Evolutionary conservation across 1,139 yeast genomes (phyloP), one percentile per base, ranked within the genome.

Genomic region (Diutina sp.): DNA sequence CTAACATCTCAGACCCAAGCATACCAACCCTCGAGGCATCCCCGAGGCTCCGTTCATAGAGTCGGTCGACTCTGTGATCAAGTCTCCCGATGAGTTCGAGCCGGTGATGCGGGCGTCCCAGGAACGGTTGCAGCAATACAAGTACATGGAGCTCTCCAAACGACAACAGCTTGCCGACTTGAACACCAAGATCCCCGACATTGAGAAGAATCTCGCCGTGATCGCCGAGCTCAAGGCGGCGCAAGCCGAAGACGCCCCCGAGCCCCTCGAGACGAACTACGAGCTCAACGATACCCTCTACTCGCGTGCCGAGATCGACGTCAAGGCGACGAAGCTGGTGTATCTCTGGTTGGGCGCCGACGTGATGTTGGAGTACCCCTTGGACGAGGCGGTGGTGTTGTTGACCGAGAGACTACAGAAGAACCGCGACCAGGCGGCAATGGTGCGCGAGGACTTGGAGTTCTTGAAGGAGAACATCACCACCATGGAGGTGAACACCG

Each of bases 401-500:
- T 74, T 95, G 59, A 67, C 76, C 30, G 79, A 78, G 50, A 83
- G 93, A 67, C 77, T 91, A 60, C 70, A 69, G 32, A 80, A 81
- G 46, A 91, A 96, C 44, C 71, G 80, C 62, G 75, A 78, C 55
- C 87, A 82, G 61, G 75, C 85, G 62, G 66, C 69, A 35, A 70
- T 78, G 9, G 85, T 93, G 46, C 81, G 85, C 62, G 96, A 90
- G 64, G 99, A 93, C 68, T 76, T 93, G 62, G 96, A 89, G 65
- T 93, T 85, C 65, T 74, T 95, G 64, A 80, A 96, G 65, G 96
- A 91, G 62, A 90, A 91, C 66, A 91, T 93, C 61, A 93, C 99
- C 28, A 91, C 98, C 4, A 89, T 93, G 93, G 98, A 93, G 69
- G 99, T 93, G 56, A 93, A 93, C 66, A 90, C 96, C 18, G 98